Evolutionary conservation across 2,329 filamentous ascomycete genomes (phyloP), one percentile per base, ranked within the genome.

Genomic region (Sporothrix mexicana): DNA sequence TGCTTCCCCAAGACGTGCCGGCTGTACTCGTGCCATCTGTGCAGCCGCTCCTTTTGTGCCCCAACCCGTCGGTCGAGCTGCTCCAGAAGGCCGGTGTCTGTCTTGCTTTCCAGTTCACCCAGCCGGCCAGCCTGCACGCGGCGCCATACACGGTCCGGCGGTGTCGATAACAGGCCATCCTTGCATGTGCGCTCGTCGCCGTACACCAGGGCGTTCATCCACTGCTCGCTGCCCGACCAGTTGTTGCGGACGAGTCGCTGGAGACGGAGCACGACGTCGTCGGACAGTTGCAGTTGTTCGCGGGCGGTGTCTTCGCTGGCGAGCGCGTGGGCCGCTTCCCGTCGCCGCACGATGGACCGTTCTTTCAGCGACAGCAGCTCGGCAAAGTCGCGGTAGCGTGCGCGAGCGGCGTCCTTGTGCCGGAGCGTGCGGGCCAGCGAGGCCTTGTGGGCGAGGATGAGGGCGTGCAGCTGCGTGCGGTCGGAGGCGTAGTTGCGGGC

Each of bases 191-290:
- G 25, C 23, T 84, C 83, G 62, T 93, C 91, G 1, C 93, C 93
- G 69, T 91, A 85, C 0, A 96, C 79, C 23, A 97, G 82, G 1
- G 88, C 85, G 66, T 93, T 87, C 77, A 93, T 86, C 91, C 94
- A 95, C 72, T 88, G 87, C 73, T 91, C 88, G 77, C 91, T 89
- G 1, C 93, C 94, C 15, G 92, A 85, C 94, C 94, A 97, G 76
- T 94, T 93, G 74, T 90, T 90, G 49, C 87, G 85, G 43, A 94
- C 82, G 2, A 87, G 85, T 57, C 87, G 88, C 76, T 90, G 86
- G 72, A 93, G 82, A 53, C 88, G 83, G 0, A 80, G 76, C 61
- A 82, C 84, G 3, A 82, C 79, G 53, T 85, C 81, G 12, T 85
- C 82, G 0, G 85, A 80, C 7, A 85, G 75, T 36, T n/a, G 15